Conservation (phyloP, 306 rosid species). For the Citrullus mucosospermus region DNA sequence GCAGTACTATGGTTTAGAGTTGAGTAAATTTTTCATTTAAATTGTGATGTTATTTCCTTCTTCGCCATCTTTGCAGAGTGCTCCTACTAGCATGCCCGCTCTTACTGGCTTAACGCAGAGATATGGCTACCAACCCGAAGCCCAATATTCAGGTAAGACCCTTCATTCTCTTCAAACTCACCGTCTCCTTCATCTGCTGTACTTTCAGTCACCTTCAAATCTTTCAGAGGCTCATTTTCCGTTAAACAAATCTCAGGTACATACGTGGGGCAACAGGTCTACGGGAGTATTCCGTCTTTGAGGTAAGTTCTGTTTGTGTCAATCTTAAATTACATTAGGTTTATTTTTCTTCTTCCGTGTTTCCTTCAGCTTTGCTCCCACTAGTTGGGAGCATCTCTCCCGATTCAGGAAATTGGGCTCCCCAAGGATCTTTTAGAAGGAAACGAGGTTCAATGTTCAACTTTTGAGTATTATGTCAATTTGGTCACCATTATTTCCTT, state of each 20-base stretch:
- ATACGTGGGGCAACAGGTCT: constrained; percentile 31
- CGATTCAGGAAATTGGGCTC: background rate
- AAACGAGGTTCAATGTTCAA: background rate
- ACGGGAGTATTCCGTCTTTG: constrained; percentile 13
- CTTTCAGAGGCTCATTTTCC: background rate
- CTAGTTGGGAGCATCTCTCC: background rate
- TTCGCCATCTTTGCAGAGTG: constrained; percentile 24
- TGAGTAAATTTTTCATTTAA: constrained; percentile 3
- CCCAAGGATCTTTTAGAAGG: background rate
- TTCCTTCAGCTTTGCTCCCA: background rate
- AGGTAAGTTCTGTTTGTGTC: constrained; percentile 29
- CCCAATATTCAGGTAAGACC: constrained; percentile 20
- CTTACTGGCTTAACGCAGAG: constrained; percentile 25
- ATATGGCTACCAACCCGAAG: constrained; percentile 23
- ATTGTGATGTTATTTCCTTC: constrained; percentile 32
- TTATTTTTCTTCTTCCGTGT: background rate
- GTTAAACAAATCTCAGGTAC: constrained; percentile 28
- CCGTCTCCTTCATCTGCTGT: constrained; percentile 20
- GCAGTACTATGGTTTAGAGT: background rate
- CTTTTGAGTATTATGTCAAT: too few relatives aligned
- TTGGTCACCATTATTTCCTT: too few relatives aligned
- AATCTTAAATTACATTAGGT: background rate
- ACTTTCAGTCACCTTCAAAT: constrained; percentile 8
- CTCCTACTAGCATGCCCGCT: constrained; percentile 14
- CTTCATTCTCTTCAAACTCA: constrained; percentile 12